Percentiles rank a stretch among this genome's conserved stretches.
phyloP scores from a whole-genome alignment of 345 rosid species.

The Noccaea caerulescens region DNA sequence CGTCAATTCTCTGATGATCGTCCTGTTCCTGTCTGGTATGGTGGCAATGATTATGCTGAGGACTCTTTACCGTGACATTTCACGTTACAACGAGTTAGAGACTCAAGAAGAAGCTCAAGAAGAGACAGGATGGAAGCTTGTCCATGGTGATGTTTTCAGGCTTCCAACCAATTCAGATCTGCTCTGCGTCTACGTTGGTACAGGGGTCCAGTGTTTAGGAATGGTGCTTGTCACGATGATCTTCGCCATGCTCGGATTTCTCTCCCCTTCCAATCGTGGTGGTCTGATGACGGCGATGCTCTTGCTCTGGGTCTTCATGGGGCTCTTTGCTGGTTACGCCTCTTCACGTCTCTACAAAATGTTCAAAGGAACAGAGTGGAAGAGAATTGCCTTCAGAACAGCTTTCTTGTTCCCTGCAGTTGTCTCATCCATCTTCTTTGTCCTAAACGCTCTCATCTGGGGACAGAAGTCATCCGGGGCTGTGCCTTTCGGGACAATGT shows the following conservation, averaged over 20 bases:
- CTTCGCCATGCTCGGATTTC: constrained; percentile 81
- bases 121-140: constrained; percentile 92
- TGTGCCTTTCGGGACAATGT: constrained; percentile 89
- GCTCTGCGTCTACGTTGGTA: constrained; percentile 74
- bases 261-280: constrained; percentile 86
- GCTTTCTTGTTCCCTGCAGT: constrained; percentile 74
- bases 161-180: constrained; percentile 71
- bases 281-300: constrained; percentile 94
- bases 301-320: constrained; percentile 87
- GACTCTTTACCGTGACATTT: constrained; percentile 83
- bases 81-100: constrained; percentile 81
- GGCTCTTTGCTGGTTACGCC: constrained; percentile 78
- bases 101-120: constrained; percentile 92
- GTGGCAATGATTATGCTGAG: constrained; percentile 93
- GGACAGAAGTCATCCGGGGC: constrained; percentile 91
- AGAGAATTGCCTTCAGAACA: constrained; percentile 70
- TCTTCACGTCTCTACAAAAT: constrained; percentile 68
- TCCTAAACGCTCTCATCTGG: constrained; percentile 79
- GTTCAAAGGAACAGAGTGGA: constrained; percentile 88
- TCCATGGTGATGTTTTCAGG: constrained; percentile 86
- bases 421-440: constrained; percentile 69
- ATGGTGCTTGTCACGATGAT: constrained; percentile 79
- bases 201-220: constrained; percentile 80
- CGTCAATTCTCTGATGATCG: constrained; percentile 86
- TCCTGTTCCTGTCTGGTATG: constrained; percentile 86